Base-by-base conservation (phyloP, 306 rosid genomes). In the Senna tora region DNA sequence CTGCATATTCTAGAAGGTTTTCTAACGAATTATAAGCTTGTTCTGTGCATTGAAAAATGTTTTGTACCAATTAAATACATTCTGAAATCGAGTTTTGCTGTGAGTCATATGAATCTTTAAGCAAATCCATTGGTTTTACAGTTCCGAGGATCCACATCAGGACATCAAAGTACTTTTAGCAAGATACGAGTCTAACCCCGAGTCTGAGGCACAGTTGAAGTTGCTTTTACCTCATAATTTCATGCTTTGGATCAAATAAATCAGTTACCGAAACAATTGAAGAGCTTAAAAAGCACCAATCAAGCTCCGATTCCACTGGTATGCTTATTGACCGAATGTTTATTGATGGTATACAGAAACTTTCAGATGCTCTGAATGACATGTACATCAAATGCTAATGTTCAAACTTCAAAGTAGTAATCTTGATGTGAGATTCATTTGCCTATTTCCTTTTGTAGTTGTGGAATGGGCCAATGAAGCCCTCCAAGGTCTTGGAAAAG, bases 391-490 rank as follows among this genome's bases (percentile, higher is more conserved):
- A 56, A 50, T 52, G 61, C 19, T 68, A 33, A 39, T 50, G 25
- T 67, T 62, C 53, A n/a, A n/a, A n/a, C n/a, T n/a, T n/a, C n/a
- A 14, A 70, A 39, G 53, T 36, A 30, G 53, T 17, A 41, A 57
- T 72, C 5, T 36, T 36, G 39, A 52, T 34, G 47, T 75, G 33
- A 67, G 72, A 61, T 49, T 53, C 47, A 32, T 64, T 33, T 75
- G 21, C 21, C 60, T 60, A 42, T 75, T 60, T 62, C 59, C 60
- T 57, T 69, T 62, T 83, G 46, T 82, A 95, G 97, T 89, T 79
- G 90, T 57, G 68, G 96, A 91, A 72, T 95, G 96, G 97, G 99
- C 99, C 28, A 81, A 82, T 70, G 99, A 95, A 79, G 95, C 96
- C 75, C 96, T 95, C 77, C 96, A 88, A 81, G 96, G 96, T 69